Conservation (phyloP, 768 basidiomycete genomes). For the Fomitopsis serialis region DNA sequence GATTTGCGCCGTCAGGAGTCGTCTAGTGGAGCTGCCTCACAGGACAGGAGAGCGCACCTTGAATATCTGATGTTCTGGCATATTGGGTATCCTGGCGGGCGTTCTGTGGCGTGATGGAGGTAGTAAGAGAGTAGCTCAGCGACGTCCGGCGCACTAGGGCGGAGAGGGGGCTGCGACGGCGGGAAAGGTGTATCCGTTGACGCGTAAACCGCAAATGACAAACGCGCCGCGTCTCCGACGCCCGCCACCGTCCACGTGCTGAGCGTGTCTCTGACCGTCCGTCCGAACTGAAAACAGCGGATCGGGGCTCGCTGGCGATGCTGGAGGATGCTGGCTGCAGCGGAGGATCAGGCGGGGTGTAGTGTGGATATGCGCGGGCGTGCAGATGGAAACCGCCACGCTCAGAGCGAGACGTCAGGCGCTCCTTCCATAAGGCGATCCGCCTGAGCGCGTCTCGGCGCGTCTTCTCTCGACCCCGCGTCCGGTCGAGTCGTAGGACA, state of each 20-base stretch:
- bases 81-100: constrained; percentile 19
- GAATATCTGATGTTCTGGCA: constrained; percentile 87
- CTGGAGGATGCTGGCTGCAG: not conserved
- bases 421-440: no score
- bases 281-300: not conserved
- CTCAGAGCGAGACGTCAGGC: no score
- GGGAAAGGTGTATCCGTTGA: constrained; percentile 1
- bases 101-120: not conserved
- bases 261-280: not conserved
- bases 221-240: constrained; percentile 7
- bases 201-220: constrained; percentile 7
- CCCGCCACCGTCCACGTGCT: constrained; percentile 1
- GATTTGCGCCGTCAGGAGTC: constrained; percentile 5
- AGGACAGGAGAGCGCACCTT: constrained; percentile 44
- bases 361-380: not conserved
- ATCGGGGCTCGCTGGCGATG: not conserved
- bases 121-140: not conserved
- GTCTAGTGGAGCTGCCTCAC: not conserved
- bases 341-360: not conserved
- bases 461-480: not conserved
- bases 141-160: not conserved
- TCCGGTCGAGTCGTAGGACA: not conserved
- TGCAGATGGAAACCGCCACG: no score
- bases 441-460: not conserved
- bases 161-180: not conserved